Percentiles rank a stretch among this genome's conserved stretches.
phyloP scores from a whole-genome alignment of 208 protist genomes.

The Acanthamoeba sp. region DNA sequence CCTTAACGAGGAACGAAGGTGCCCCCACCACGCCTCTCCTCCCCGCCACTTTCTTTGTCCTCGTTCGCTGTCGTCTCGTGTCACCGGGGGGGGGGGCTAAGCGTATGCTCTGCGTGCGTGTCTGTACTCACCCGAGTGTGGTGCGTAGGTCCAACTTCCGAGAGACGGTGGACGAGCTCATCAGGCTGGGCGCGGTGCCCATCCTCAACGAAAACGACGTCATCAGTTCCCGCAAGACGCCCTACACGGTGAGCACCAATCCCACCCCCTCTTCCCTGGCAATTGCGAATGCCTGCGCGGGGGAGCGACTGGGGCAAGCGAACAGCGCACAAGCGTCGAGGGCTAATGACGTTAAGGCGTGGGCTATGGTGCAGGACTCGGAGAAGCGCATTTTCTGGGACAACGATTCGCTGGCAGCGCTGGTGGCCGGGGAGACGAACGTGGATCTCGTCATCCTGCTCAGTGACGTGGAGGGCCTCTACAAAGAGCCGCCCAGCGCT shows the following conservation, averaged over 20 bases:
- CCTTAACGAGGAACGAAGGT: constrained; percentile 8
- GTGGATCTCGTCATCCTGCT: constrained; percentile 88
- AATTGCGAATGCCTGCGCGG: too few species aligned
- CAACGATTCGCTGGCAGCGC: constrained; percentile 89
- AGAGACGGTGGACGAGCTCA: constrained; percentile 86
- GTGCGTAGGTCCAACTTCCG: constrained; percentile 58
- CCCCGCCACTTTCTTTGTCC: too few species aligned
- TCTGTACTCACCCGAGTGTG: neutral
- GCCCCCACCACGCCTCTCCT: too few species aligned
- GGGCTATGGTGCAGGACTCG: neutral
- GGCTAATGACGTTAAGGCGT: neutral
- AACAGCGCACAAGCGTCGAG: too few species aligned
- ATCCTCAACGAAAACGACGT: constrained; percentile 92
- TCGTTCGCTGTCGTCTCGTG: neutral
- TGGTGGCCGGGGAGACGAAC: constrained; percentile 85
- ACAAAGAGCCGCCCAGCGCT: constrained; percentile 81
- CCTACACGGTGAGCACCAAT: neutral
- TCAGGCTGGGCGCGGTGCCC: constrained; percentile 85
- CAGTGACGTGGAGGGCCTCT: constrained; percentile 89
- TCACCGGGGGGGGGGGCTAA: too few species aligned
- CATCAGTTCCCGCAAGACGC: constrained; percentile 43
- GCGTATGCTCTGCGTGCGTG: too few species aligned
- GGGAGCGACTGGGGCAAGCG: too few species aligned
- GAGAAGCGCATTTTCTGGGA: constrained; percentile 68
- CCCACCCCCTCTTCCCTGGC: neutral